Base-by-base conservation (phyloP, 805 yeast species). In the Teunomyces cretensis region DNA sequence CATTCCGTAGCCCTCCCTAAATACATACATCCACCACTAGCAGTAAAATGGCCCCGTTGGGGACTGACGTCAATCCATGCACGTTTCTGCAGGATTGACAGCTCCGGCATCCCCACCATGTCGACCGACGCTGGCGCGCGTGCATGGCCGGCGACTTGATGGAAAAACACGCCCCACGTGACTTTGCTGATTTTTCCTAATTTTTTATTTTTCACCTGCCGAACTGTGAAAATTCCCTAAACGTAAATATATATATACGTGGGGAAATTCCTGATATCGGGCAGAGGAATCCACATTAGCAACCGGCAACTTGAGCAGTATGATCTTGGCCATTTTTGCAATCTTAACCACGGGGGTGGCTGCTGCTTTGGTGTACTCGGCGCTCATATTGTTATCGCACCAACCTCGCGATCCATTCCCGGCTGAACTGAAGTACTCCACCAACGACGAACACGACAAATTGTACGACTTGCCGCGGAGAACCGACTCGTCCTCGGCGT, bases 361-460 rank as follows among this genome's bases (percentile, higher is more conserved):
- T 39, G 49, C 53, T 15, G 41, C 51, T 22, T 28, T 43, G 22
- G 47, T 30, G 24, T 81, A 81, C 52, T 49, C 58, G 2, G 51
- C 66, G 12, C 62, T 82, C 3, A 64, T 73, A 45, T 44, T 74
- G 14, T 68, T 86, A 26, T 78, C 90, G 8, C 91, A 86, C 62
- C 64, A 61, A 4, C 94, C 94, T 6, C 68, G 95, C 41, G 51
- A 56, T 5, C 78, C 86, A 6, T 65, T 67, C 16, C 63, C 70
- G 1, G 71, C 79, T 13, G 95, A 86, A 57, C 61, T 74, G 35
- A 58, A 60, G 31, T 86, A 80, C 58, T 61, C 53, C 13, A 83
- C 89, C 39, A 62, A 78, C 67, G 72, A 72, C 62, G 48, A 51
- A 42, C 24, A 52, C 44, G 41, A 66, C 40, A 24, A 55, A 38